Evolutionary conservation across 1,284 basidiomycete genomes (phyloP).

Genomic region (Ustilago nuda): DNA sequence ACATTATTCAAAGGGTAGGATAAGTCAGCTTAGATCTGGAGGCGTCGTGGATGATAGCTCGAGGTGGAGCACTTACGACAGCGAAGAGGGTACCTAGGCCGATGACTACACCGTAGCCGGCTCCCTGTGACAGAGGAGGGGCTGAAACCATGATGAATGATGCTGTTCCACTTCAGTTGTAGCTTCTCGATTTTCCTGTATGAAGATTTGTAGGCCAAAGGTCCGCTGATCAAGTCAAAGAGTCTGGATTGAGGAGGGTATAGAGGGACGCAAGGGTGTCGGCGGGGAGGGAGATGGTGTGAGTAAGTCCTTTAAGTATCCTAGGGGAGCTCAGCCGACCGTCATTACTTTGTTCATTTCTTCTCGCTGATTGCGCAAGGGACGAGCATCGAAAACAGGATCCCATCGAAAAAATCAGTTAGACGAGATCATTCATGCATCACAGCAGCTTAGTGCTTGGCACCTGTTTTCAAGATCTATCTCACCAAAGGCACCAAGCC

Average conservation of each 20-base stretch:
- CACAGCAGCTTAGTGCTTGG: constrained; percentile 7
- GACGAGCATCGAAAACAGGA: not conserved
- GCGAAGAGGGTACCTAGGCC: constrained; percentile 66
- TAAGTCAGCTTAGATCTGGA: no score
- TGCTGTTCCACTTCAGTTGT: not conserved
- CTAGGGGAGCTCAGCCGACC: not conserved
- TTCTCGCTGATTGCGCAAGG: not conserved
- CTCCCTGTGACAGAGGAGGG: constrained; percentile 62
- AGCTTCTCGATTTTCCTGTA: not conserved
- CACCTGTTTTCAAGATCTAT: constrained; percentile 34
- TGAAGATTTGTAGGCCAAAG: not conserved
- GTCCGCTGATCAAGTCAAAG: not conserved
- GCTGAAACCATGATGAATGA: constrained; percentile 15
- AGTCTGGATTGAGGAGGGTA: not conserved
- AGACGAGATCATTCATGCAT: constrained; percentile 6
- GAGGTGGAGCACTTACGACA: constrained; percentile 30
- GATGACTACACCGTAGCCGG: constrained; percentile 66
- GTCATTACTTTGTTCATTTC: constrained; percentile 1
- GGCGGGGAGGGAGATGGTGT: not conserved
- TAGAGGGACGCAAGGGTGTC: not conserved
- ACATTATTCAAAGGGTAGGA: not conserved
- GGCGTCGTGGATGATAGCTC: not conserved
- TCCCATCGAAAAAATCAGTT: not conserved
- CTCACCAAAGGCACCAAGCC: not conserved
- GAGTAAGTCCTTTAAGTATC: constrained; percentile 5